Base-by-base conservation (phyloP, 2,329 filamentous ascomycete genomes). In the Aspergillus fumigatus region DNA sequence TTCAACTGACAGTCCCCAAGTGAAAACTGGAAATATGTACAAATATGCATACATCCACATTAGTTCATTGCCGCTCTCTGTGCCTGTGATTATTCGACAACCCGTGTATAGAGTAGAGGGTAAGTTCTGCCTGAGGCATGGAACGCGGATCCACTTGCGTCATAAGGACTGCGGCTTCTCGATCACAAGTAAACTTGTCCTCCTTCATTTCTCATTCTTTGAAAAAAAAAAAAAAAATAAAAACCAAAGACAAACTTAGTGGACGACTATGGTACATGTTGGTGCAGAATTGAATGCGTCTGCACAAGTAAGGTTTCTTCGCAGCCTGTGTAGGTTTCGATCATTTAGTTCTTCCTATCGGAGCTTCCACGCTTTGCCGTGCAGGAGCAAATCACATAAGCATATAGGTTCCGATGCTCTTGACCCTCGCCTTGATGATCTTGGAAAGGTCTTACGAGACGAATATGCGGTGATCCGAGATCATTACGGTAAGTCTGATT, bases 391-490 rank as follows among this genome's bases (percentile, higher is more conserved):
- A 32, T 53, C 62, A 50, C 54, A 49, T 41, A 50, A 50, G 48
- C 45, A 48, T 25, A 51, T 45, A 32, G 25, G 21, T 25, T 14
- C 38, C 35, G 41, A 58, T 17, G 56, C 57, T 56, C 67, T 75
- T 53, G 81, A 84, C 61, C 79, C 80, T 19, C 80, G 79, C 51
- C 68, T 84, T 38, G 75, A 77, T 54, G 74, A 80, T 51, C 66
- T 83, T 45, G 84, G 81, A 25, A 77, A 76, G 41, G 69, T 78
- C 0, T 84, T 87, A 61, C 74, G 80, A 61, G 83, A 88, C 69
- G 82, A 88, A 63, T 88, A 83, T 70, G 84, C 85, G 5, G 74
- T 76, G 6, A 75, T 88, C 51, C 77, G 81, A 50, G 76, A 82
- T 14, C 73, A 78, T 55, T 89, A 89, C 69, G 73, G 83, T 83